A percentile compares a stretch with the other conserved stretches of the same genome.
Conservation (phyloP, 352 stramenopile species). For the Globisporangium alternatum region DNA sequence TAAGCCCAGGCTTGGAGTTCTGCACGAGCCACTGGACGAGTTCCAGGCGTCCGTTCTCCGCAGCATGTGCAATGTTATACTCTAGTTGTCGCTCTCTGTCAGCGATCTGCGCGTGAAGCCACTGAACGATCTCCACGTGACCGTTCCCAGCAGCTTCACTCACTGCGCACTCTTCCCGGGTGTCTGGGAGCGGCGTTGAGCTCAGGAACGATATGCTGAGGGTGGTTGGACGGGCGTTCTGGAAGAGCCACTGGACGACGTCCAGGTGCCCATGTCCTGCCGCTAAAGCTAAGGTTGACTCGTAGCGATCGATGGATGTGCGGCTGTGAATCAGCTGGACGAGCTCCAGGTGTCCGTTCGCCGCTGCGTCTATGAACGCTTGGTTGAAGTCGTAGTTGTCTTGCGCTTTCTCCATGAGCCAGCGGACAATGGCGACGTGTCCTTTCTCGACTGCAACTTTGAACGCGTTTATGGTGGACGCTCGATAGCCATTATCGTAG, state of each 20-base stretch:
- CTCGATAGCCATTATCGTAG: not conserved
- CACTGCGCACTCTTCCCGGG: not conserved
- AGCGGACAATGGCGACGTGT: not conserved
- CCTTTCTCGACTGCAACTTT: not conserved
- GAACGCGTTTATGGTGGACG: not conserved
- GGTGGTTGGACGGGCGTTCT: not conserved
- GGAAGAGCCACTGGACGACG: constrained; percentile 7
- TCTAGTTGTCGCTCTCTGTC: not conserved
- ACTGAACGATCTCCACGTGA: not conserved
- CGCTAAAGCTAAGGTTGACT: not conserved
- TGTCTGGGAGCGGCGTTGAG: not conserved
- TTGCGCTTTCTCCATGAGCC: not conserved
- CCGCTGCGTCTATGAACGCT: not conserved
- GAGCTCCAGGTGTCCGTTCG: not conserved
- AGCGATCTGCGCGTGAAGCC: not conserved
- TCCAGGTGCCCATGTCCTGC: not conserved
- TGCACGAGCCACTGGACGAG: not conserved
- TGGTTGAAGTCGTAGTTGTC: not conserved
- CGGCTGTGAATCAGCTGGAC: not conserved
- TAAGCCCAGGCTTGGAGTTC: not conserved
- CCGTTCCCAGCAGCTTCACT: not conserved
- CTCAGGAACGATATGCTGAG: not conserved
- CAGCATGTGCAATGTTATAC: not conserved
- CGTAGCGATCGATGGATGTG: not conserved
- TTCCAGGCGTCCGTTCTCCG: not conserved